Percentiles rank a stretch among this genome's conserved stretches.
These are phyloP conservation scores for Myriosclerotinia duriaeana DNA, from an alignment of 2,329 filamentous ascomycete species.

Conservation along the genomic window DNA sequence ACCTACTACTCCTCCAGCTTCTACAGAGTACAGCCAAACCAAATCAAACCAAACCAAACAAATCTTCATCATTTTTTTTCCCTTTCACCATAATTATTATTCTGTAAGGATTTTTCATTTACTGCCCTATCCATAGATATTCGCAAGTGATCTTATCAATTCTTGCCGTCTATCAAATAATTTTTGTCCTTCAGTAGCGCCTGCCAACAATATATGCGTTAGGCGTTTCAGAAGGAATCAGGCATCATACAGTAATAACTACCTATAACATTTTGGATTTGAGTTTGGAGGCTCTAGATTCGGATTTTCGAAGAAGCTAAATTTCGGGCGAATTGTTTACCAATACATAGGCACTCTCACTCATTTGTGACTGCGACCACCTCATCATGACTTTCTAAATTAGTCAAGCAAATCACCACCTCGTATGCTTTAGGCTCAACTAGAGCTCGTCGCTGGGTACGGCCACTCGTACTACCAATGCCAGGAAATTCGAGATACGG, in stretches of 20 bases:
- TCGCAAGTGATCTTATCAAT: neutral
- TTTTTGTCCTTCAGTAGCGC: conserved; percentile 3
- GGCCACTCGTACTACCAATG: conserved; percentile 32
- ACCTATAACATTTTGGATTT: too few relatives aligned
- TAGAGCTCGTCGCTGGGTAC: conserved; percentile 32
- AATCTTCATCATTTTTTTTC: conserved; percentile 9
- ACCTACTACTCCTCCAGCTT: conserved; percentile 1
- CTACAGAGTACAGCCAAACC: too few relatives aligned
- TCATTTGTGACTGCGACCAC: conserved; percentile 24
- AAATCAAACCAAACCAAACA: too few relatives aligned
- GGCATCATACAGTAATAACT: neutral
- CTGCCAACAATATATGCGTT: conserved; percentile 10
- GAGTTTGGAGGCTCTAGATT: neutral
- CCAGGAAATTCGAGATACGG: conserved; percentile 33
- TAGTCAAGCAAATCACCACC: conserved; percentile 21
- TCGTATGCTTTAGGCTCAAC: conserved; percentile 31
- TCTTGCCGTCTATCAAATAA: conserved; percentile 2
- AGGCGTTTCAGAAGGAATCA: conserved; percentile 23
- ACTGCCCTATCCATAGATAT: neutral
- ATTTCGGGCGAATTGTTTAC: neutral
- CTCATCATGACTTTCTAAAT: conserved; percentile 36
- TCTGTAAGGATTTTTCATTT: neutral
- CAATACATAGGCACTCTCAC: conserved; percentile 5
- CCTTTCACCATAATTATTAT: neutral
- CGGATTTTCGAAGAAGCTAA: neutral